Percentiles rank a stretch among this genome's conserved stretches.
phyloP scores from a whole-genome alignment of 2,329 filamentous ascomycete species.

The Thermothelomyces thermophilus region DNA sequence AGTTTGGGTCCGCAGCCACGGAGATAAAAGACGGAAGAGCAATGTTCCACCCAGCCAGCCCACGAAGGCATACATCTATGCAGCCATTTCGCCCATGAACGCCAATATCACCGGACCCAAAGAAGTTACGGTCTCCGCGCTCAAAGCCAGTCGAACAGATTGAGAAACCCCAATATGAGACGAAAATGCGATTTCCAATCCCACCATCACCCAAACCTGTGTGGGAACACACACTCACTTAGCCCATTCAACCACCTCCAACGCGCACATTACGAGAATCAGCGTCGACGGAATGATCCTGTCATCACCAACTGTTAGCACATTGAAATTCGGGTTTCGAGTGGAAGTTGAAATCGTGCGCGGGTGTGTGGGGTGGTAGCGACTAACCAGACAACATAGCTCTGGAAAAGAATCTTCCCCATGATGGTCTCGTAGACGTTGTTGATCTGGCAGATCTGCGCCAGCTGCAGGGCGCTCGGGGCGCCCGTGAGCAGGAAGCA shows the following conservation, averaged over 20 bases:
- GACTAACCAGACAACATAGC: conserved; percentile 85
- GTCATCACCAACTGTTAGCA: conserved; percentile 5
- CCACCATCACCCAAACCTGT: background rate
- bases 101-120: background rate
- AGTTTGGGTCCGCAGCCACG: background rate
- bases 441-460: conserved; percentile 98
- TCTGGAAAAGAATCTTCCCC: conserved; percentile 89
- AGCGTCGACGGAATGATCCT: conserved; percentile 93
- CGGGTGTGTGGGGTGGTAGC: too few relatives aligned
- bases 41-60: background rate
- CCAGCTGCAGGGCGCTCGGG: conserved; percentile 86
- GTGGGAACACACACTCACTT: conserved; percentile 4
- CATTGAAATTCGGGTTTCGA: too few relatives aligned
- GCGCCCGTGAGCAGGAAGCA: conserved; percentile 95
- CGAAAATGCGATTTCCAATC: background rate
- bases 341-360: too few relatives aligned
- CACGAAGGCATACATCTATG: background rate
- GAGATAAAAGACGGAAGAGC: background rate
- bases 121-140: background rate
- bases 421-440: conserved; percentile 92
- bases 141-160: background rate
- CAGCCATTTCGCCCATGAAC: background rate
- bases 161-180: background rate
- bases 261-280: conserved; percentile 78
- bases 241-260: conserved; percentile 92